phyloP scores from a whole-genome alignment of 331 rosid genomes.

The Acacia concinna region DNA sequence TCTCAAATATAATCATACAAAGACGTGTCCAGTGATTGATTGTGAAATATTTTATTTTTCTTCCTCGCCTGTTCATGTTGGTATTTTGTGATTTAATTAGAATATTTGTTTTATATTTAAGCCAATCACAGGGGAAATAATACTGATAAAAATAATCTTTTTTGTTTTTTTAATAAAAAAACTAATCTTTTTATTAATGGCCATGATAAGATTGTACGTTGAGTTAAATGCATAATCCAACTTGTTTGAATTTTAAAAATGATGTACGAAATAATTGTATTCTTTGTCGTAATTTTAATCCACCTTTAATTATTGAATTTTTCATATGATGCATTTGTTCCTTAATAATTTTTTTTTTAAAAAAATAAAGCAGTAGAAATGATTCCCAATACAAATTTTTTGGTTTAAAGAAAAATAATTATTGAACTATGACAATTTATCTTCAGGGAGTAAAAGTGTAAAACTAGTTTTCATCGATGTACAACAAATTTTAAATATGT shows the following conservation, averaged over 20 bases:
- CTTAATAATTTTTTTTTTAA: background rate
- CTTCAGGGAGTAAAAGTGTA: no score
- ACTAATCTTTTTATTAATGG: background rate
- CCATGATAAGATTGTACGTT: background rate
- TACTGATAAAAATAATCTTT: background rate
- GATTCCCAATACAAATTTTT: no score
- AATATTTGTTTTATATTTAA: constrained; percentile 1
- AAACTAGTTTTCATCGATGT: no score
- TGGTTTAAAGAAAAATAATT: no score
- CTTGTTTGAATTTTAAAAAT: background rate
- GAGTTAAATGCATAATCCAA: background rate
- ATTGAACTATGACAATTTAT: no score
- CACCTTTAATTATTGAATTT: background rate
- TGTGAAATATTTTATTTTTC: constrained; percentile 24
- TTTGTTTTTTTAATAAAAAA: no score
- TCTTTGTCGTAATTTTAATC: background rate
- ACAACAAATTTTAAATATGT: no score
- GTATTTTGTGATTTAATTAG: constrained; percentile 15
- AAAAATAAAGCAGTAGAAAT: no score
- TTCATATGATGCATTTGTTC: background rate
- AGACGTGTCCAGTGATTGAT: constrained; percentile 49
- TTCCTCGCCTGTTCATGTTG: constrained; percentile 17
- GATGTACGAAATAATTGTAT: background rate
- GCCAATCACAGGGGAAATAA: background rate
- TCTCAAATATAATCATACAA: constrained; percentile 44